Percentiles rank a stretch among this genome's conserved stretches.
These are phyloP conservation scores for Lichtheimia hyalospora DNA, from an alignment of 371 early-diverging fungal genomes.

Conservation along the genomic window DNA sequence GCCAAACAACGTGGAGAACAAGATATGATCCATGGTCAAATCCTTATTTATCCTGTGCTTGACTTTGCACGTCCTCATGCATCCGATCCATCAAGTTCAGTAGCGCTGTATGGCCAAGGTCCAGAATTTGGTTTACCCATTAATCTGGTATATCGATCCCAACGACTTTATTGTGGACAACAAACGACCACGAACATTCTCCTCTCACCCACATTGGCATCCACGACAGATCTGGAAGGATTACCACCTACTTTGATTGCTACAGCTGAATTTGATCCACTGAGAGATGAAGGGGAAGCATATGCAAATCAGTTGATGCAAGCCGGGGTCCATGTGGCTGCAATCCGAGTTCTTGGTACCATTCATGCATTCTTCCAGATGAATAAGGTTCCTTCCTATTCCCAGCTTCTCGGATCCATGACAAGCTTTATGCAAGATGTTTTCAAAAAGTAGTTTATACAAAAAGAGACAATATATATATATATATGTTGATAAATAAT, in stretches of 20 bases:
- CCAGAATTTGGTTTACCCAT: conserved; percentile 12
- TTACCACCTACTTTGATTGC: conserved; percentile 33
- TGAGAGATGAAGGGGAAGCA: conserved; percentile 35
- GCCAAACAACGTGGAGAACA: conserved; percentile 23
- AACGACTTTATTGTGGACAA: conserved; percentile 14
- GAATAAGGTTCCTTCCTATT: not conserved
- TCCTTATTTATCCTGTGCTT: conserved; percentile 32
- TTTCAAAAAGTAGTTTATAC: not conserved
- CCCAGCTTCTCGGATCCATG: not conserved
- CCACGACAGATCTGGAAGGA: conserved; percentile 22
- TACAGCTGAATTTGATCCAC: conserved; percentile 30
- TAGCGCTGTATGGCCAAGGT: conserved; percentile 18
- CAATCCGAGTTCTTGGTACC: conserved; percentile 16
- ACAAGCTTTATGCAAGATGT: not conserved
- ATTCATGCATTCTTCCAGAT: conserved; percentile 9
- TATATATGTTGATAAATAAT: not conserved
- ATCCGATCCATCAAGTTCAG: not conserved
- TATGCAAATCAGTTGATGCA: conserved; percentile 20
- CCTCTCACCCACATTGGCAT: conserved; percentile 18
- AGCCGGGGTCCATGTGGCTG: conserved; percentile 26
- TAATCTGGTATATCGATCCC: conserved; percentile 14
- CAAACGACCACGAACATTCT: not conserved
- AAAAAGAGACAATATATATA: too few species aligned
- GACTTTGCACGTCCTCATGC: not conserved
- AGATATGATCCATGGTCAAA: conserved; percentile 20